Evolutionary conservation across 495 filamentous ascomycete genomes (phyloP).

Genomic region (Aspergillus diversus): DNA sequence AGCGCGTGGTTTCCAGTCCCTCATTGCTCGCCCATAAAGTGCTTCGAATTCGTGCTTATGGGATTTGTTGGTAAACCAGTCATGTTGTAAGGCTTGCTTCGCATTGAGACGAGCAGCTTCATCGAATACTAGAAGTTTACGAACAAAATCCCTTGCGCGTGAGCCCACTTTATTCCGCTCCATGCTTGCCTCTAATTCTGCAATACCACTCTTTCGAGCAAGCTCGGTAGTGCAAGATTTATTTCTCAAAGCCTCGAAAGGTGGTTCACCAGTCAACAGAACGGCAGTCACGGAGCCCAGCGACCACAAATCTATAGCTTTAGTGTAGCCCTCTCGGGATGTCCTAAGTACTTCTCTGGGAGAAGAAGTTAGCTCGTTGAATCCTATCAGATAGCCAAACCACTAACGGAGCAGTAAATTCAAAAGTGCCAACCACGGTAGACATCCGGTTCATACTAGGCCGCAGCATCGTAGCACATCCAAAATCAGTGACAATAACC

Average conservation of each 20-base stretch:
- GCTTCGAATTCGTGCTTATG: conserved; percentile 47
- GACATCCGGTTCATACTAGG: conserved; percentile 54
- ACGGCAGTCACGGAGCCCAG: conserved; percentile 56
- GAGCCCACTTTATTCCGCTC: conserved; percentile 42
- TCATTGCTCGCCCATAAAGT: conserved; percentile 49
- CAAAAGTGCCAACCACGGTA: conserved; percentile 64
- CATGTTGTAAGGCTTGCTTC: conserved; percentile 57
- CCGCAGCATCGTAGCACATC: conserved; percentile 55
- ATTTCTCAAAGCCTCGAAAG: conserved; percentile 37
- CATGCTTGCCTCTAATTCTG: conserved; percentile 37
- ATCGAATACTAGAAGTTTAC: conserved; percentile 53
- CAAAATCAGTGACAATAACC: conserved; percentile 76
- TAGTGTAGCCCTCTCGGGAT: conserved; percentile 56
- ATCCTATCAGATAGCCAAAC: conserved; percentile 13
- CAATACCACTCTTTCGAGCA: conserved; percentile 33
- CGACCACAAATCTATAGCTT: conserved; percentile 67
- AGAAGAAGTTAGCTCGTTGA: conserved; percentile 20
- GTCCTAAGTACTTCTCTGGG: conserved; percentile 50
- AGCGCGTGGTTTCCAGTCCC: conserved; percentile 51
- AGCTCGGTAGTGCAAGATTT: conserved; percentile 21
- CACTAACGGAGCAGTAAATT: conserved; percentile 75
- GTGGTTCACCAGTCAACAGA: conserved; percentile 52
- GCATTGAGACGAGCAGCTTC: conserved; percentile 56
- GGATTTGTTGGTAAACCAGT: conserved; percentile 58
- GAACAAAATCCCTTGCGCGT: conserved; percentile 58